phyloP scores from a whole-genome alignment of 1,284 basidiomycete genomes.

The Pascua guehoae region DNA sequence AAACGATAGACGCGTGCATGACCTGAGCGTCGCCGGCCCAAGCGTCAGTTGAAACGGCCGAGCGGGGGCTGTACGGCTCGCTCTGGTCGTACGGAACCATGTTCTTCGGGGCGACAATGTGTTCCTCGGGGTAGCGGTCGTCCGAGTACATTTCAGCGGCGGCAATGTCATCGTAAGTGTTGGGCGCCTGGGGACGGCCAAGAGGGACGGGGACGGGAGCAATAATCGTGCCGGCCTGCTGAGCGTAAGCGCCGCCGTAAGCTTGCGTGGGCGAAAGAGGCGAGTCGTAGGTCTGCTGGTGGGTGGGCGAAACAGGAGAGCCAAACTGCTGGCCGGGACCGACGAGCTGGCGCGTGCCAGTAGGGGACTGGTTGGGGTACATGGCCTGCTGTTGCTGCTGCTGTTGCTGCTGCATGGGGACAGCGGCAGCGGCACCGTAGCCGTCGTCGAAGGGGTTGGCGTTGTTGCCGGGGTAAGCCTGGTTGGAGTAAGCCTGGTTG shows the following conservation, averaged over 20 bases:
- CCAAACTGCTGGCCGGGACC: constrained; percentile 21
- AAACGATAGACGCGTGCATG: background rate
- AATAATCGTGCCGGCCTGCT: background rate
- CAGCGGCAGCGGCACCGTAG: background rate
- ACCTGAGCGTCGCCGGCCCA: constrained; percentile 17
- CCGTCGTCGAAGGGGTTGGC: constrained; percentile 2
- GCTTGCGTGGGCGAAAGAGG: no score
- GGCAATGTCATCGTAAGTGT: constrained; percentile 31
- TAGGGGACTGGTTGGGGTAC: constrained; percentile 10
- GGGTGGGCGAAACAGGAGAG: no score
- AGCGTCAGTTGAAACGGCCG: constrained; percentile 18
- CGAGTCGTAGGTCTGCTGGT: no score
- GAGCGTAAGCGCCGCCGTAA: background rate
- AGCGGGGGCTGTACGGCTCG: constrained; percentile 22
- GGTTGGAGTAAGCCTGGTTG: constrained; percentile 12
- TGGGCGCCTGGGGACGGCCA: constrained; percentile 37
- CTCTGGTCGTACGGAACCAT: constrained; percentile 4
- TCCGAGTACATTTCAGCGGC: constrained; percentile 29
- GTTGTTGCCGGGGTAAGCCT: background rate
- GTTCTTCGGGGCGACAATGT: constrained; percentile 11
- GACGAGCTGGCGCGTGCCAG: constrained; percentile 33
- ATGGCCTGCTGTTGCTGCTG: constrained; percentile 12
- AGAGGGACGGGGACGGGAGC: constrained; percentile 29
- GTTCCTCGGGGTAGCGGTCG: constrained; percentile 22
- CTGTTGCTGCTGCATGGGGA: constrained; percentile 19